Percentiles rank a stretch among this genome's conserved stretches.
phyloP scores from a whole-genome alignment of 768 basidiomycete genomes.

The Artomyces pyxidatus region DNA sequence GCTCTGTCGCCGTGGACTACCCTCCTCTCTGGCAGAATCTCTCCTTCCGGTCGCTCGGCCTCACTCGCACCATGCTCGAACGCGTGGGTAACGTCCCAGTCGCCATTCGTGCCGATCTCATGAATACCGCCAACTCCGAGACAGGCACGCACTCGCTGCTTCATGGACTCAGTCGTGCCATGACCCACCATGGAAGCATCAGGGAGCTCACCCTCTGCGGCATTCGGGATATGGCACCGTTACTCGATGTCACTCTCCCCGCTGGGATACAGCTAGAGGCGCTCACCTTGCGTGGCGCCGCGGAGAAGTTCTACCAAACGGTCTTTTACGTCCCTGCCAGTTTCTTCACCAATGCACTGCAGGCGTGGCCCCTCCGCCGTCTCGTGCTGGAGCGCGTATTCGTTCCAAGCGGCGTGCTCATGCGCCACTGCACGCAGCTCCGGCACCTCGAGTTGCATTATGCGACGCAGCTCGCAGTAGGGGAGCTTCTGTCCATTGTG shows the following conservation, averaged over 20 bases:
- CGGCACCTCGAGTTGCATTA: slow-evolving; percentile 11
- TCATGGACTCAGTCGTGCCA: no score
- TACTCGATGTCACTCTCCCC: slow-evolving; percentile 9
- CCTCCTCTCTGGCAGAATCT: slow-evolving; percentile 15
- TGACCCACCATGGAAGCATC: no score
- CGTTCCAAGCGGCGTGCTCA: slow-evolving; percentile 1
- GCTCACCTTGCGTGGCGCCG: slow-evolving; percentile 10
- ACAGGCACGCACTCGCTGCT: no score
- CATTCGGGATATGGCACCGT: no score
- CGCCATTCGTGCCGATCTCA: slow-evolving; percentile 11
- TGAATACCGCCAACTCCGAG: no score
- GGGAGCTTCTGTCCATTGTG: slow-evolving; percentile 7
- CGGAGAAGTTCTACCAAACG: slow-evolving; percentile 4
- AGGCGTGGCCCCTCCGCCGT: slow-evolving; percentile 7
- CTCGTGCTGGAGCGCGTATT: slow-evolving; percentile 13
- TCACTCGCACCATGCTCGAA: slow-evolving; percentile 16
- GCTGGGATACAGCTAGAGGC: slow-evolving; percentile 9
- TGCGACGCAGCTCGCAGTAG: slow-evolving; percentile 6
- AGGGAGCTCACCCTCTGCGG: no score
- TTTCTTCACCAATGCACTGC: slow-evolving; percentile 6
- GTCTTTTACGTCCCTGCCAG: slow-evolving; percentile 10
- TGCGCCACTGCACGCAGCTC: slow-evolving; percentile 7
- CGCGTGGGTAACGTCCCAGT: slow-evolving; percentile 10
- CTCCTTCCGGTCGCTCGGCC: slow-evolving; percentile 10
- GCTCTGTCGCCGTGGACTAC: slow-evolving; percentile 11